These are phyloP conservation scores for Rickenella mellea DNA, from an alignment of 768 basidiomycete genomes.

Conservation along the genomic window DNA sequence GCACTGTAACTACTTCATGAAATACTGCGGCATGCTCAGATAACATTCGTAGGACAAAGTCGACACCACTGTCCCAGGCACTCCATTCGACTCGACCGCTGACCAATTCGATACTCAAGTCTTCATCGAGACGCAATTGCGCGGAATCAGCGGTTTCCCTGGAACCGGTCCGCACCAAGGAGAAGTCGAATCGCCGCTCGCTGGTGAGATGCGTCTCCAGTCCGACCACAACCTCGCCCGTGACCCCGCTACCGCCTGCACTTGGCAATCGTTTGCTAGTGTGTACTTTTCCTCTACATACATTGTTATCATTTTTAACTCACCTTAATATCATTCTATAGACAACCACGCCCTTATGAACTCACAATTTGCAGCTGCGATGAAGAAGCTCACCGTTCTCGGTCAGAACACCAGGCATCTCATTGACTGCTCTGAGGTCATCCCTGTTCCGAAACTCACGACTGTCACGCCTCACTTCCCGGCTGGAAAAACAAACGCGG, in stretches of 20 bases:
- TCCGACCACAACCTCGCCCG: conserved; percentile 26
- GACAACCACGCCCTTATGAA: conserved; percentile 23
- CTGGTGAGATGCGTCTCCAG: conserved; percentile 33
- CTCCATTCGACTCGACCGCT: conserved; percentile 21
- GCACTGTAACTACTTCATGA: no score
- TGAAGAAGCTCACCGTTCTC: conserved; percentile 32
- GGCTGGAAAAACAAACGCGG: conserved; percentile 15
- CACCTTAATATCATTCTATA: no score
- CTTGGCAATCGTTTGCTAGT: conserved; percentile 34
- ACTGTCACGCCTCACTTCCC: conserved; percentile 17
- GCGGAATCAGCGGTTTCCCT: conserved; percentile 11
- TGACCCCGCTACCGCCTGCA: conserved; percentile 37
- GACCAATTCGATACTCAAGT: conserved; percentile 16
- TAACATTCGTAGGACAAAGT: conserved; percentile 16
- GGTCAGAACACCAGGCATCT: conserved; percentile 27
- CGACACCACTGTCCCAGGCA: conserved; percentile 13
- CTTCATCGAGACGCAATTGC: conserved; percentile 11
- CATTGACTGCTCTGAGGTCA: conserved; percentile 37
- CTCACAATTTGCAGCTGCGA: conserved; percentile 27
- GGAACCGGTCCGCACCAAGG: conserved; percentile 27
- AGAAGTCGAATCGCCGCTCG: conserved; percentile 29
- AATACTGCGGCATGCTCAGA: conserved; percentile 16
- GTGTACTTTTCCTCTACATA: background rate
- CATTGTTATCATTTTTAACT: no score
- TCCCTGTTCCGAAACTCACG: conserved; percentile 23